Conservation (phyloP, 2,329 filamentous ascomycete genomes). For the Hypoxylon sp. region DNA sequence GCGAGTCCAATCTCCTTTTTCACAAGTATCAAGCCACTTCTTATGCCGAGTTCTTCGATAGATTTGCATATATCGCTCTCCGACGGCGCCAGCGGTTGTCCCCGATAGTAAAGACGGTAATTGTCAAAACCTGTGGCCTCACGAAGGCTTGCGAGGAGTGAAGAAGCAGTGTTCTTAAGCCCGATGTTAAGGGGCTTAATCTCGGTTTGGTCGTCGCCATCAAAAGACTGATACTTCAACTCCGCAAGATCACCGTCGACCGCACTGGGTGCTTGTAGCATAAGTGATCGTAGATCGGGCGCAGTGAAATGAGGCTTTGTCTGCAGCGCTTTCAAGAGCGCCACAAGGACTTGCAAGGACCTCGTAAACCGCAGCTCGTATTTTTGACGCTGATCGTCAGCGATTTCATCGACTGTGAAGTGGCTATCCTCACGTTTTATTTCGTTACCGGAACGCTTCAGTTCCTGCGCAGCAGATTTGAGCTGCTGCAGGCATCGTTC, state of each 20-base stretch:
- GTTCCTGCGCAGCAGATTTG: conserved; percentile 68
- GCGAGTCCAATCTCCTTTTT: conserved; percentile 66
- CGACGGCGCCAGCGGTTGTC: conserved; percentile 71
- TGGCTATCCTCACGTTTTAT: conserved; percentile 61
- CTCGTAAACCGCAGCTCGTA: conserved; percentile 75
- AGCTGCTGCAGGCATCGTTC: conserved; percentile 79
- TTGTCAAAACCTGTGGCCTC: conserved; percentile 80
- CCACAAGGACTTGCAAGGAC: conserved; percentile 74
- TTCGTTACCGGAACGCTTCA: conserved; percentile 63
- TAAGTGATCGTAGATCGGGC: conserved; percentile 66
- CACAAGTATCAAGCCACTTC: conserved; percentile 74
- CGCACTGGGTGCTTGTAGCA: conserved; percentile 63
- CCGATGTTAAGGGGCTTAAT: conserved; percentile 75
- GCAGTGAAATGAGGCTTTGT: conserved; percentile 69
- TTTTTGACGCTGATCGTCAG: conserved; percentile 61
- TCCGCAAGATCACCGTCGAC: conserved; percentile 73
- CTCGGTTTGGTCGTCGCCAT: conserved; percentile 68
- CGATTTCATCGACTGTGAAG: conserved; percentile 63
- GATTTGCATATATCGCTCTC: conserved; percentile 70
- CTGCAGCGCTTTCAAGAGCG: conserved; percentile 75
- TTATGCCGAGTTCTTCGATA: conserved; percentile 75
- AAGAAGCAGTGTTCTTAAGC: conserved; percentile 75
- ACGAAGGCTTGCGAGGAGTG: conserved; percentile 74
- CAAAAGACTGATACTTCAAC: conserved; percentile 80
- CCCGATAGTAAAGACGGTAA: conserved; percentile 78